Base-by-base conservation (phyloP, 805 yeast species). In the Wickerhamiella alocasiicola region DNA sequence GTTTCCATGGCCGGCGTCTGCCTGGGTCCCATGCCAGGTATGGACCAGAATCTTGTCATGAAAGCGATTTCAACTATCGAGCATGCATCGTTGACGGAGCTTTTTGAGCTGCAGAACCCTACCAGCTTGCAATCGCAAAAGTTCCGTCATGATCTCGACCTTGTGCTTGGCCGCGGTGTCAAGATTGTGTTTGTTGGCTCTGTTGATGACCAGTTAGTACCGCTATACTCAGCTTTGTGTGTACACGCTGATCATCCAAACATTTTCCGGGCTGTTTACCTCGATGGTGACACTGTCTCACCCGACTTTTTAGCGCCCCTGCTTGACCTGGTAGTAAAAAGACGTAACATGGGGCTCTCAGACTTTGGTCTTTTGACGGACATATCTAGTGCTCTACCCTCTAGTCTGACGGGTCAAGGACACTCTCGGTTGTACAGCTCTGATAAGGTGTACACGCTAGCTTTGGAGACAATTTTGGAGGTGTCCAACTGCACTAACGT, bases 1-100 rank as follows among this genome's bases (percentile, higher is more conserved):
- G 61, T 88, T 37, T 88, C 88, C 3, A 88, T 88, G 98, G 97
- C 97, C 0, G 97, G 97, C 1, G 74, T 87, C 18, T 83, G 85
- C 51, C 75, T 83, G 55, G 98, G 98, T 0, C 98, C 98, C 2
- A 81, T 83, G 55, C 83, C 76, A 49, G 96, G 96, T 0, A 73
- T 75, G 51, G 97, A 91, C 55, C 85, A 83, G 56, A 75, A 77
- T 7, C 63, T 85, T 19, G 72, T 87, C 46, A 78, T 88, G 60
- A 71, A 85, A 48, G 95, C 96, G 0, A 85, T 85, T 53, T 78
- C 94, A 1, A 76, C 94, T 0, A 79, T 88, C 45, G 98, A 91
- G 55, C 81, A 77, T 49, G 94, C 81, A 41, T 82, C 96, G 0
- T 60, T 88, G 61, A 63, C 71, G 50, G 98, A 88, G 58, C 63